Percentiles rank a stretch among this genome's conserved stretches.
Conservation (phyloP, 345 rosid genomes). For the Syzygium grande region DNA sequence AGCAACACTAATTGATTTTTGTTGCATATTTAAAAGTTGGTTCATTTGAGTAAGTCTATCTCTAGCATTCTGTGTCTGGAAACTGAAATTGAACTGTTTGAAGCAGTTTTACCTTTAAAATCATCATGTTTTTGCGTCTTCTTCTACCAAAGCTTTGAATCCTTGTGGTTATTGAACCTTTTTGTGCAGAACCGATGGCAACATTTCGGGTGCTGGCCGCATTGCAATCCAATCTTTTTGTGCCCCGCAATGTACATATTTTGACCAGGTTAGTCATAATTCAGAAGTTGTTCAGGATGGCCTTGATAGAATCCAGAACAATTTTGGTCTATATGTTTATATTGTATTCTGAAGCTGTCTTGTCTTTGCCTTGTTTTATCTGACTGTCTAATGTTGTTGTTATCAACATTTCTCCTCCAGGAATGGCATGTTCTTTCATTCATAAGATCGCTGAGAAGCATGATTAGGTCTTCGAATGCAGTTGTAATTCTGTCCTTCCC, state of each 20-base stretch:
- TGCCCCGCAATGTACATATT: slow-evolving; percentile 76
- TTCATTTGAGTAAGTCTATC: neutral
- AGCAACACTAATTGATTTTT: neutral
- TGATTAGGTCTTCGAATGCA: slow-evolving; percentile 65
- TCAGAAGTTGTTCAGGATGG: neutral
- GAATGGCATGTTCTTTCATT: slow-evolving; percentile 88
- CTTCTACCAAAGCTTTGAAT: neutral
- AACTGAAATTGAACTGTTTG: neutral
- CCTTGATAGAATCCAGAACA: neutral
- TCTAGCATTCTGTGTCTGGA: neutral
- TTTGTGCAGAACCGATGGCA: slow-evolving; percentile 17
- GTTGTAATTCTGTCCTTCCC: slow-evolving; percentile 76
- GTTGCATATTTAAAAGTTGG: neutral
- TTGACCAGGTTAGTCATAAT: slow-evolving; percentile 34
- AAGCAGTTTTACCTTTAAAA: neutral
- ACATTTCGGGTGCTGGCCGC: slow-evolving; percentile 41
- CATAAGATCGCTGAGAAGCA: slow-evolving; percentile 67
- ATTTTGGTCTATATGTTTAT: neutral
- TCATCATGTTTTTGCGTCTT: neutral
- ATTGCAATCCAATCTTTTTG: slow-evolving; percentile 86
- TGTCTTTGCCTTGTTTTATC: neutral
- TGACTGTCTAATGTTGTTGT: neutral
- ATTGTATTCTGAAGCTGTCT: neutral
- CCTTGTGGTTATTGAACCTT: neutral
- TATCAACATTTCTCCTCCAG: slow-evolving; percentile 17